Conservation (phyloP, 2,329 filamentous ascomycete genomes). For the Epichloe coenophiala region DNA sequence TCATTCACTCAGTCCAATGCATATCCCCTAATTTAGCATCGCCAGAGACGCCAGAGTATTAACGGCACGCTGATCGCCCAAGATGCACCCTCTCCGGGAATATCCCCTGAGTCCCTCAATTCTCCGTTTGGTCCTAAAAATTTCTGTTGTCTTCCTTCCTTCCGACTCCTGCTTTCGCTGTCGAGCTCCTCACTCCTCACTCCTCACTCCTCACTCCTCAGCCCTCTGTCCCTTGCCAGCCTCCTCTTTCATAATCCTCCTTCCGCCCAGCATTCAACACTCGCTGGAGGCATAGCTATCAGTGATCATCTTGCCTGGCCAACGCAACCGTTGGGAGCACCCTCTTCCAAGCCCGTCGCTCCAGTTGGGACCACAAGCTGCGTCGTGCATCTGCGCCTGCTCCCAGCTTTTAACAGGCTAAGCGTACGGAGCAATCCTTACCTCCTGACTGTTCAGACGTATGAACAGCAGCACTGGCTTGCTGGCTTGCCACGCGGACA, state of each 20-base stretch:
- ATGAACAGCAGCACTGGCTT: not conserved
- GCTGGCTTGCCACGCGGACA: not conserved
- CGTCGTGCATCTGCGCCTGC: not conserved
- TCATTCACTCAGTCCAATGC: too few relatives aligned
- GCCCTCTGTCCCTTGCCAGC: not conserved
- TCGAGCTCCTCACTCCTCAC: not conserved
- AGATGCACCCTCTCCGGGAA: not conserved
- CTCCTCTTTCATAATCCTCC: not conserved
- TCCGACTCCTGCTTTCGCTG: not conserved
- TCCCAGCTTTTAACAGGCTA: not conserved
- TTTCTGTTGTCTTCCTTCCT: not conserved
- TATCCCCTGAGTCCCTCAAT: conserved; percentile 1
- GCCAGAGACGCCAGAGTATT: not conserved
- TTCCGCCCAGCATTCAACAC: not conserved
- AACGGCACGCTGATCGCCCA: not conserved
- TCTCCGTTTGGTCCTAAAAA: not conserved
- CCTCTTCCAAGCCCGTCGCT: conserved; percentile 4
- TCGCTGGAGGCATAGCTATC: not conserved
- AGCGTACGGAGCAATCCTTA: not conserved
- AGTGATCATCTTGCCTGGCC: not conserved
- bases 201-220: not conserved
- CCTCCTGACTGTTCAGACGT: not conserved
- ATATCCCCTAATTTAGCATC: too few relatives aligned
- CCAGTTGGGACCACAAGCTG: not conserved
- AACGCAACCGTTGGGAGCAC: not conserved